These are phyloP conservation scores for Isabelozyma rhagii DNA, from an alignment of 805 yeast genomes.

Conservation along the genomic window DNA sequence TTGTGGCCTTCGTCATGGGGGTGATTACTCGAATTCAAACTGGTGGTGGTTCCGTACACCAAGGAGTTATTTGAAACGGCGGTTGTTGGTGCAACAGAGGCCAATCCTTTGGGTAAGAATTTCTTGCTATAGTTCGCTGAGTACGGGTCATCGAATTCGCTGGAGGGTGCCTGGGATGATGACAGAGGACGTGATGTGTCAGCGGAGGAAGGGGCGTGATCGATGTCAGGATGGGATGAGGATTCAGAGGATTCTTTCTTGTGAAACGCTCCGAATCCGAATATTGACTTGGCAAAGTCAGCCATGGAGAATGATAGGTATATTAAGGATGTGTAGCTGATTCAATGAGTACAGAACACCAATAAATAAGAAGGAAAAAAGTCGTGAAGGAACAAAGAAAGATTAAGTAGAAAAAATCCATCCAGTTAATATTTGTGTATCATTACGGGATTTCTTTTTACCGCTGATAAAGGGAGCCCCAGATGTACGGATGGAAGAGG, in stretches of 20 bases:
- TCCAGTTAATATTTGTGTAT: not conserved
- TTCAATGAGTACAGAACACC: not conserved
- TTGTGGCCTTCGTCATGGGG: slow-evolving; percentile 6
- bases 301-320: slow-evolving; percentile 23
- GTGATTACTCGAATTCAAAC: slow-evolving; percentile 10
- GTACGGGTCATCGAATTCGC: not conserved
- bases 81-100: slow-evolving; percentile 56
- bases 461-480: not conserved
- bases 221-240: not conserved
- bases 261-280: slow-evolving; percentile 37
- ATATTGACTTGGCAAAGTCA: slow-evolving; percentile 44
- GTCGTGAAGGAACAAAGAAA: not conserved
- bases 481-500: not conserved
- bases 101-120: slow-evolving; percentile 36
- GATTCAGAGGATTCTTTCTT: slow-evolving; percentile 17
- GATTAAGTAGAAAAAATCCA: not conserved
- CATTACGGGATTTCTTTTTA: not conserved
- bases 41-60: slow-evolving; percentile 64
- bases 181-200: not conserved
- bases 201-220: not conserved
- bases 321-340: not conserved
- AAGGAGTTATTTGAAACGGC: slow-evolving; percentile 60
- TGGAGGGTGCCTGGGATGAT: not conserved
- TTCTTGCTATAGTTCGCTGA: slow-evolving; percentile 7
- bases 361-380: not conserved